Percentiles rank a stretch among this genome's conserved stretches.
phyloP scores from a whole-genome alignment of 75 land plant genomes.

The Cunninghamia lanceolata region DNA sequence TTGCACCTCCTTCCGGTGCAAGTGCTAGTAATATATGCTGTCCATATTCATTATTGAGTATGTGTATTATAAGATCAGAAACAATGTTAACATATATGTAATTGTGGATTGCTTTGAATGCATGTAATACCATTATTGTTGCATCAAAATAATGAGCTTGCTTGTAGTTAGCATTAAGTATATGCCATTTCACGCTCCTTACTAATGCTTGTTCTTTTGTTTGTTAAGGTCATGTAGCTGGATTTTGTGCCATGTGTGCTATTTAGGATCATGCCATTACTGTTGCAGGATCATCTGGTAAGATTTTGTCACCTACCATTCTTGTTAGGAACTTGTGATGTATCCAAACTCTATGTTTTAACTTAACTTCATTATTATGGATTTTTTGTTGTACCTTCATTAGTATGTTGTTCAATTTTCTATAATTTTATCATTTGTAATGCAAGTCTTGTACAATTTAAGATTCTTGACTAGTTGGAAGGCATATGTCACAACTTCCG shows the following conservation, averaged over 20 bases:
- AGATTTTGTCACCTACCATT: constrained; percentile 56
- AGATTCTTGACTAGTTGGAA: constrained; percentile 34
- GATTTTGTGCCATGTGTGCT: constrained; percentile 50
- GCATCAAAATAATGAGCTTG: background rate
- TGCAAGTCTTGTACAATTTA: constrained; percentile 1
- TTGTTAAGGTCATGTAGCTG: constrained; percentile 28
- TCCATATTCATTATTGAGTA: background rate
- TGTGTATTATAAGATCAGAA: background rate
- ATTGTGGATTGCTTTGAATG: background rate
- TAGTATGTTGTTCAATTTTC: background rate
- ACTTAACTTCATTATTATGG: background rate
- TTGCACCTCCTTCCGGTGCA: no score
- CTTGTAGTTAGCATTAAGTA: background rate
- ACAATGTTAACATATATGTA: background rate
- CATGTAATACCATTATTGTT: background rate
- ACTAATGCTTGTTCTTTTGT: background rate
- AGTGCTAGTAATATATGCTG: background rate
- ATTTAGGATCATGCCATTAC: constrained; percentile 39
- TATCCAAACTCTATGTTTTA: constrained; percentile 24
- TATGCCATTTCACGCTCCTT: background rate
- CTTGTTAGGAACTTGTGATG: constrained; percentile 60
- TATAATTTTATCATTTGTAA: background rate
- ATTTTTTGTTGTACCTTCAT: background rate
- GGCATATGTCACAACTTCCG: constrained; percentile 82
- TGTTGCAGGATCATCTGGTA: constrained; percentile 63